phyloP scores from a whole-genome alignment of 169 alveolate species.

The Neospora caninum region DNA sequence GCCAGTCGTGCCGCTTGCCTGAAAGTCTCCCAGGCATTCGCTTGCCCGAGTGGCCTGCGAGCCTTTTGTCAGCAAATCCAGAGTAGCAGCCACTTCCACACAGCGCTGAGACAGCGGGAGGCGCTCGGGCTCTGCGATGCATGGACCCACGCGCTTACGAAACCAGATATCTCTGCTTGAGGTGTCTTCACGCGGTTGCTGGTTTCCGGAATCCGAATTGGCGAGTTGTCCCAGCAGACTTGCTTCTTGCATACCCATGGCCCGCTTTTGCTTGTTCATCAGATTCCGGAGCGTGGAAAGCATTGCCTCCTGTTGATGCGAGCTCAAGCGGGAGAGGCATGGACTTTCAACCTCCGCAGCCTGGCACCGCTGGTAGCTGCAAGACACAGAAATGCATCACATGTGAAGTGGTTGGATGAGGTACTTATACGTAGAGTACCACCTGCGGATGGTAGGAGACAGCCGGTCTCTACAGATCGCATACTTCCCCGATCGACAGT shows the following conservation, averaged over 20 bases:
- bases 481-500: too few relatives aligned
- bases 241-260: background rate
- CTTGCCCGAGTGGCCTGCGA: background rate
- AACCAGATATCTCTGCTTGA: background rate
- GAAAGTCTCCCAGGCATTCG: background rate
- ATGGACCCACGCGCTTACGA: constrained; percentile 11
- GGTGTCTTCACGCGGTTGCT: background rate
- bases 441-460: background rate
- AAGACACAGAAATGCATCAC: background rate
- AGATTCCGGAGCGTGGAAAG: background rate
- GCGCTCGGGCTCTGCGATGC: constrained; percentile 2
- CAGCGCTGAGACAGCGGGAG: background rate
- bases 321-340: constrained; percentile 8
- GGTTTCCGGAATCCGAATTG: background rate
- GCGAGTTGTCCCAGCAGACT: background rate
- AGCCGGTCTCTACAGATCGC: too few relatives aligned
- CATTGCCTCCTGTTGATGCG: background rate
- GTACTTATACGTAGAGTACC: background rate
- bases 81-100: background rate
- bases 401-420: background rate
- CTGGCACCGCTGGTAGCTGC: background rate
- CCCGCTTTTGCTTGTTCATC: background rate
- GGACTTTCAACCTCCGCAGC: background rate
- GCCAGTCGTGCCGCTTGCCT: background rate
- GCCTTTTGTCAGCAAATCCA: background rate